A percentile compares a stretch with the other conserved stretches of the same genome.
These are phyloP conservation scores for Aspergillus pseudoviridinutans DNA, from an alignment of 2,329 filamentous ascomycete species.

Conservation along the genomic window DNA sequence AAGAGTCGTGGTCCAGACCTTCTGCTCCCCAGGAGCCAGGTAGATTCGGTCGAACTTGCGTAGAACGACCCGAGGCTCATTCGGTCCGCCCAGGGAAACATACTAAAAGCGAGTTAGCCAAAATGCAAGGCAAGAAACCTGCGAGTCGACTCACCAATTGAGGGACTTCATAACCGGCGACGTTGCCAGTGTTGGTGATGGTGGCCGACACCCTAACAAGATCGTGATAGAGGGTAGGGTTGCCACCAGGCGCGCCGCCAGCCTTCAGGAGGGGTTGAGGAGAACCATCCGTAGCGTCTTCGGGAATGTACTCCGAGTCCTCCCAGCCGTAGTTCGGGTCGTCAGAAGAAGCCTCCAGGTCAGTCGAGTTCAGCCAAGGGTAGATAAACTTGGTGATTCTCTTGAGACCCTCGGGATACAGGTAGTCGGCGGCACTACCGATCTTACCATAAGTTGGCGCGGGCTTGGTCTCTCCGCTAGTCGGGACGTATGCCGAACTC, in stretches of 20 bases:
- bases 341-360: slow-evolving; percentile 48
- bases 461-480: slow-evolving; percentile 49
- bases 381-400: slow-evolving; percentile 57
- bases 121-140: not conserved
- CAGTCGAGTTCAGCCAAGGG: slow-evolving; percentile 60
- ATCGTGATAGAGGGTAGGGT: slow-evolving; percentile 51
- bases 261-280: slow-evolving; percentile 56
- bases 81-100: slow-evolving; percentile 71
- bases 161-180: slow-evolving; percentile 50
- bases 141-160: slow-evolving; percentile 40
- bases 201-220: slow-evolving; percentile 48
- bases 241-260: slow-evolving; percentile 57
- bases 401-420: slow-evolving; percentile 53
- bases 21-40: slow-evolving; percentile 65
- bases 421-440: slow-evolving; percentile 49
- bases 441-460: slow-evolving; percentile 52
- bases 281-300: slow-evolving; percentile 48
- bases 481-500: slow-evolving; percentile 50
- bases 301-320: slow-evolving; percentile 48
- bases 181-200: slow-evolving; percentile 49
- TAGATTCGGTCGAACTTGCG: slow-evolving; percentile 76
- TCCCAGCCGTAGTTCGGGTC: slow-evolving; percentile 54
- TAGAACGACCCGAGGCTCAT: slow-evolving; percentile 64
- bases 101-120: slow-evolving; percentile 46
- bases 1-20: slow-evolving; percentile 63